Evolutionary conservation across 2,329 filamentous ascomycete species (phyloP), one percentile per base, ranked within the genome.

Genomic region (Xylaria sp.): DNA sequence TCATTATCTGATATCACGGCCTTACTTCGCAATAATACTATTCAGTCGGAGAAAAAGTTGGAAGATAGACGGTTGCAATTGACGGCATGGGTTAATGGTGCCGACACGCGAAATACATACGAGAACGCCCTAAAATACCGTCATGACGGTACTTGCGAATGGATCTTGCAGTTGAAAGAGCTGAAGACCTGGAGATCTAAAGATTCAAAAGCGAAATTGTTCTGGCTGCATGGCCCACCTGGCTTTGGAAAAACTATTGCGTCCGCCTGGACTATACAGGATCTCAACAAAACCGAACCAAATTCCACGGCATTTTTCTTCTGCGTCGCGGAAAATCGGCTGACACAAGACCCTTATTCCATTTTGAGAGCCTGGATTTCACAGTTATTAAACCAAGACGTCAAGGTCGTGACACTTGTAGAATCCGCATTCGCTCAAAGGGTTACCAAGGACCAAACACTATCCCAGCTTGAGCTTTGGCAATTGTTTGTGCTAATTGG

Each of bases 381-480:
- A 23, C 56, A 59, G 23, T n/a, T 59, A n/a, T 28, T 59, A 36
- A 25, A 28, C 28, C 56, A 59, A n/a, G 13, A 59, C 18, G 39
- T 25, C 39, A 58, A 58, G 39, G 55, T 58, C n/a, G 34, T 58
- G 5, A 58, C 34, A 3, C 34, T 58, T 10, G 23, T 58, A n/a
- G 56, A 59, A 23, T 46, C 56, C 36, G 23, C 23, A 28, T 59
- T 59, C 41, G n/a, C 56, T 30, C 39, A 59, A 46, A 28, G 56
- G 23, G 20, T 28, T 13, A 41, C 15, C 28, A 46, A 59, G 20
- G 25, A 59, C 23, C 39, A 59, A 25, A 59, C 56, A 46, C 28
- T 59, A n/a, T 46, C 56, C 10, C 56, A 59, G n/a, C 56, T 59
- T 20, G 56, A 59, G 20, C 56, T 59, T 25, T 59, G 56, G 56